phyloP scores from a whole-genome alignment of 1,139 yeast species.

The Trichomonascaceae sp. region DNA sequence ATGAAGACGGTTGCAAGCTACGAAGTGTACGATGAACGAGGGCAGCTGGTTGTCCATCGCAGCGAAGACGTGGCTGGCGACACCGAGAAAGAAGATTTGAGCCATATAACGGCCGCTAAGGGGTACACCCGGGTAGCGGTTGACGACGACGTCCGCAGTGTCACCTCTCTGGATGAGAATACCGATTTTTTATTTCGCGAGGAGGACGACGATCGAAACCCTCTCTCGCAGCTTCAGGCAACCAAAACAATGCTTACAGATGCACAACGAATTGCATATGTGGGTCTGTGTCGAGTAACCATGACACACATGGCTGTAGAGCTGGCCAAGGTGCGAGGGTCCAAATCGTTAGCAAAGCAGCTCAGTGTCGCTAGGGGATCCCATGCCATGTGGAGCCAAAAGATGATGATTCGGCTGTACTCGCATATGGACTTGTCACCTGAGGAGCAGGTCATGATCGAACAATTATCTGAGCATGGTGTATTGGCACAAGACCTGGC shows the following conservation, averaged over 20 bases:
- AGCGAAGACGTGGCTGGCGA: conserved; percentile 10
- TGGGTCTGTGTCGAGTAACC: conserved; percentile 67
- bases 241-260: conserved; percentile 76
- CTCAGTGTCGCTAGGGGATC: conserved; percentile 64
- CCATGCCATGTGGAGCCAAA: conserved; percentile 76
- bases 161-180: conserved; percentile 53
- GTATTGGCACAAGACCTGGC: conserved; percentile 62
- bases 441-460: conserved; percentile 81
- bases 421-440: conserved; percentile 64
- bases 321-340: conserved; percentile 45
- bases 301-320: conserved; percentile 74
- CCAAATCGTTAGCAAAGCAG: conserved; percentile 32
- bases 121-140: conserved; percentile 88
- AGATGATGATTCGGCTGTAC: conserved; percentile 57
- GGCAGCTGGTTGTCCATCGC: conserved; percentile 31
- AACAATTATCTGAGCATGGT: conserved; percentile 73
- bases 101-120: conserved; percentile 20
- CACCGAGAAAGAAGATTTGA: conserved; percentile 8
- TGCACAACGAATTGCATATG: conserved; percentile 81
- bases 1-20: conserved; percentile 50
- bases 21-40: conserved; percentile 45
- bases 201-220: conserved; percentile 34
- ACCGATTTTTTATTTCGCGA: conserved; percentile 71
- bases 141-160: conserved; percentile 73
- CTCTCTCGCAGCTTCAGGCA: conserved; percentile 54